Evolutionary conservation across 371 early-diverging fungal genomes (phyloP).

Genomic region (Choanephora cucurbitarum): DNA sequence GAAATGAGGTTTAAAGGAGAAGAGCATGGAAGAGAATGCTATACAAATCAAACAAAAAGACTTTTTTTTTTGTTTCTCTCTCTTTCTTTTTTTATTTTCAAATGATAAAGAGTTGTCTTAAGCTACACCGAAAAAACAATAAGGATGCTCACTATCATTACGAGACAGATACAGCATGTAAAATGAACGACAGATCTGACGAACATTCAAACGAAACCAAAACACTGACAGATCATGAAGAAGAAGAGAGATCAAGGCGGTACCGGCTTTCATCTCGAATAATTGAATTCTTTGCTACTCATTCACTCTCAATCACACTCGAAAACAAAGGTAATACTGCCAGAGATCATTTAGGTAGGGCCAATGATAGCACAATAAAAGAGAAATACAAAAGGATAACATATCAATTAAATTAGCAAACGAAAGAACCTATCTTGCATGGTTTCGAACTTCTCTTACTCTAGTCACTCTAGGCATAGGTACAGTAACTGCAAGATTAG

Average conservation of each 20-base stretch:
- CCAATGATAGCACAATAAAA: too few relatives aligned
- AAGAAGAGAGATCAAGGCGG: not conserved
- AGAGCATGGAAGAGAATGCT: too few relatives aligned
- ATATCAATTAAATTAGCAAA: slow-evolving; percentile 46
- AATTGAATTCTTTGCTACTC: slow-evolving; percentile 4
- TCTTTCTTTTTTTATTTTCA: not conserved
- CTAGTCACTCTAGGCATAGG: slow-evolving; percentile 69
- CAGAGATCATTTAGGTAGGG: slow-evolving; percentile 65
- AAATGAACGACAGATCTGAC: not conserved
- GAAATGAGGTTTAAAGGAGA: too few relatives aligned
- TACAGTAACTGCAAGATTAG: too few relatives aligned
- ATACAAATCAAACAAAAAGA: too few relatives aligned
- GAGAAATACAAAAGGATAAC: too few relatives aligned
- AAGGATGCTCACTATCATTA: not conserved
- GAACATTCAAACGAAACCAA: not conserved
- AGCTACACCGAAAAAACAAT: not conserved
- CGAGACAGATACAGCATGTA: not conserved
- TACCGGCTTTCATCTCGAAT: not conserved
- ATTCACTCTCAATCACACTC: slow-evolving; percentile 36
- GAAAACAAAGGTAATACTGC: slow-evolving; percentile 75
- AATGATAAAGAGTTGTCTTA: not conserved
- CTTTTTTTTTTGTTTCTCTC: not conserved
- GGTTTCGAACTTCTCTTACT: slow-evolving; percentile 71
- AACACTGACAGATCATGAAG: not conserved
- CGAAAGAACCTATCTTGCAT: slow-evolving; percentile 75